phyloP scores from a whole-genome alignment of 225 moss, liverwort and hornwort species.

The Sphagnum tenellum region DNA sequence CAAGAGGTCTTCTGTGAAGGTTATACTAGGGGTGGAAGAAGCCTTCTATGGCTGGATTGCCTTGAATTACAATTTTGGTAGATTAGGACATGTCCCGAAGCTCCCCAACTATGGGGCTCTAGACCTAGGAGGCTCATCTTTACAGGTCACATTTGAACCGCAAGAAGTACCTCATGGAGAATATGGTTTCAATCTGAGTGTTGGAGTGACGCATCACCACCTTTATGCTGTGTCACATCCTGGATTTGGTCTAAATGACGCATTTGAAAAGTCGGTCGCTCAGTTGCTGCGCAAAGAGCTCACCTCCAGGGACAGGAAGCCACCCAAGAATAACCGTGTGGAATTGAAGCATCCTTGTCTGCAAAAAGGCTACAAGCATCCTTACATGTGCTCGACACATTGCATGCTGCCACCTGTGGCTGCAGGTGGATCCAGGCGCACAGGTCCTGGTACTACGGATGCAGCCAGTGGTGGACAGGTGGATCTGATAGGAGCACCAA shows the following conservation, averaged over 20 bases:
- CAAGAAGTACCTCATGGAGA: conserved; percentile 13
- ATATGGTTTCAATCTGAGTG: conserved; percentile 33
- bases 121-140: conserved; percentile 49
- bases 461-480: conserved; percentile 44
- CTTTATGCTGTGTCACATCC: conserved; percentile 45
- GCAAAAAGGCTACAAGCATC: conserved; percentile 32
- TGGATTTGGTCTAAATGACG: conserved; percentile 52
- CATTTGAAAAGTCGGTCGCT: conserved; percentile 46
- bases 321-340: conserved; percentile 4
- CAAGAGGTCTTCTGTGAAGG: conserved; percentile 35
- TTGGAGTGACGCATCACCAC: conserved; percentile 35
- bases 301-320: background rate
- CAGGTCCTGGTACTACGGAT: conserved; percentile 12
- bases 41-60: conserved; percentile 60
- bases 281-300: conserved; percentile 14
- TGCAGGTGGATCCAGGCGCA: background rate
- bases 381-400: conserved; percentile 32
- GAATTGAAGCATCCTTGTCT: conserved; percentile 39
- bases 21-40: conserved; percentile 48
- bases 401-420: conserved; percentile 22
- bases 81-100: conserved; percentile 19
- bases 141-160: conserved; percentile 52
- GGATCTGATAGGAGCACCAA: conserved; percentile 69
- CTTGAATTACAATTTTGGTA: conserved; percentile 34
- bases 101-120: conserved; percentile 38